Base-by-base conservation (phyloP, 202 grass and related monocot species). In the Hordeum pubiflorum region DNA sequence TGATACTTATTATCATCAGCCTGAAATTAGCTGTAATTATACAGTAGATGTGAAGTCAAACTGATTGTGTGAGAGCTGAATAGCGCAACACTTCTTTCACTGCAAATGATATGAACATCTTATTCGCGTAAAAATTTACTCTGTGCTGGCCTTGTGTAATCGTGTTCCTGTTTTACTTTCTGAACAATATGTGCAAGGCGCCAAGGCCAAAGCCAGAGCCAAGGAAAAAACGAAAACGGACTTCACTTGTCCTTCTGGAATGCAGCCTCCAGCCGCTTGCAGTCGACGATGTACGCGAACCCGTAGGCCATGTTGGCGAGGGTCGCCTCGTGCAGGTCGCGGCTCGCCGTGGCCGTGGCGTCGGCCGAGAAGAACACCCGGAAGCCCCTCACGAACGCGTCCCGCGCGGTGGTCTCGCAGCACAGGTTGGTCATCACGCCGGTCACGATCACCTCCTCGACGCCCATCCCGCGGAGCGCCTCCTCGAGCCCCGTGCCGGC, bases 351-450 rank as follows among this genome's bases (percentile, higher is more conserved):
- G 38, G 86, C 84, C 3, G 92, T 94, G 57, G 89, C 92, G 74
- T 94, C 92, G 50, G 81, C 76, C 13, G 92, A 94, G 88, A 94
- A 94, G 89, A 94, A 94, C 9, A 94, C 92, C 48, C 89, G 56
- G 70, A 94, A 94, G 10, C 88, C 92, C 71, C 86, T 85, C 6
- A 89, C 84, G 76, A 94, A 94, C 2, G 89, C 86, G 66, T 94
- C 92, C 84, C 84, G 82, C 48, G 84, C 84, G 77, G 92, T 89
- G 66, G 89, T 94, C 86, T 91, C 89, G 87, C 92, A 94, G 85
- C 92, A 94, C n/a, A 94, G 92, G 86, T 94, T 89, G 50, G 87
- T 91, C 92, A 94, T 91, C 24, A 94, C 86, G 39, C 92, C 92
- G 2, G 63, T n/a, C 69, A 89, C 85, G 58, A 94, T 59, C 61